Base-by-base conservation (phyloP, 306 rosid genomes). In the Prunus persica region DNA sequence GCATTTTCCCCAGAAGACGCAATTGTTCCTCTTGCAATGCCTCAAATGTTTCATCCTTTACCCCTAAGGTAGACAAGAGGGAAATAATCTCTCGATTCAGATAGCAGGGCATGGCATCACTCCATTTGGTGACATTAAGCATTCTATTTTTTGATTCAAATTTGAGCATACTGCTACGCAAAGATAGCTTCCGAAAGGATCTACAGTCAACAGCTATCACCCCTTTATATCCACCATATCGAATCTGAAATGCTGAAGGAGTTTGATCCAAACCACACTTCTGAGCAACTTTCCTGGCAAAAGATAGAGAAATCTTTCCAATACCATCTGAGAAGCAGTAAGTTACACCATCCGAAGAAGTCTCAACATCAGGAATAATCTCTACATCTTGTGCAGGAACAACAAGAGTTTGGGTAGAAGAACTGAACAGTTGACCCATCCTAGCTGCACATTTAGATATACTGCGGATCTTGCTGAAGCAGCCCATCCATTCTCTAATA, bases 321-420 rank as follows among this genome's bases (percentile, higher is more conserved):
- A 94, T 94, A 63, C 98, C 98, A 79, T 92, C 98, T 8, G 98
- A 94, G 92, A 94, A 94, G 84, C 96, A 92, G 79, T 94, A 94
- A 56, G 73, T 76, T 67, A 87, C 19, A 65, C 90, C 95, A 79
- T 94, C 96, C 28, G 83, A 2, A 56, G 76, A 72, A 63, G 83
- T 69, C 88, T 90, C 92, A 74, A 94, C 71, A 67, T 94, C 98
- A n/a, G 96, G 96, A 83, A 94, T 92, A 18, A 90, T 70, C 82
- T 94, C 97, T 47, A 92, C 89, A 30, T 94, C 98, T 68, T 84
- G 93, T 11, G 72, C 57, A 52, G 88, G 75, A 66, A 94, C 94
- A 72, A 67, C 85, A 76, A 89, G 76, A 71, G 95, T 92, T 89
- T 90, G 98, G 49, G 34, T 79, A 46, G 98, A 91, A 50, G 97